Percentiles rank a stretch among this genome's conserved stretches.
Conservation (phyloP, 2,329 filamentous ascomycete genomes). For the Lecanicillium sp. region DNA sequence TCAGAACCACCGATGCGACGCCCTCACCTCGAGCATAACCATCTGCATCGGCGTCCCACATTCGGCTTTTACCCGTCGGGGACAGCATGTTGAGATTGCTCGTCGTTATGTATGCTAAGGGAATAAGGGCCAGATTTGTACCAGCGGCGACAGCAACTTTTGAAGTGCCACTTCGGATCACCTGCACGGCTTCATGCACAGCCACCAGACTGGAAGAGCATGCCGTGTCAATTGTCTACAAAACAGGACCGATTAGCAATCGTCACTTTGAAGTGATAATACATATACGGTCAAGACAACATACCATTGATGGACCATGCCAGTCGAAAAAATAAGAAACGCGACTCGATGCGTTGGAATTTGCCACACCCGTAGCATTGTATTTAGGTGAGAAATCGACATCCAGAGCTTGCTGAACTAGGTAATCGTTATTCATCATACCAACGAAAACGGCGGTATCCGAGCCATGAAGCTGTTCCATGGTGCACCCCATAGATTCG, state of each 20-base stretch:
- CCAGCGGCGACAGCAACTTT: conserved; percentile 33
- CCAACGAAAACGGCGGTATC: conserved; percentile 18
- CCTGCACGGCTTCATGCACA: conserved; percentile 22
- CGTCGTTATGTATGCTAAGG: conserved; percentile 12
- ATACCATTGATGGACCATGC: conserved; percentile 24
- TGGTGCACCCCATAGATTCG: conserved; percentile 17
- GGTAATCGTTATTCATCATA: conserved; percentile 14
- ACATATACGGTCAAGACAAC: no score
- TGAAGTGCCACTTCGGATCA: conserved; percentile 18
- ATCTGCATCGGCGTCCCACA: conserved; percentile 35
- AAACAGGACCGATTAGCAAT: no score
- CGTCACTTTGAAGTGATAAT: no score
- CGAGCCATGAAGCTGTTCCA: conserved; percentile 16
- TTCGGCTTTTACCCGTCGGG: conserved; percentile 22
- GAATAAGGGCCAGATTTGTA: conserved; percentile 14
- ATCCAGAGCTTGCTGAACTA: conserved; percentile 9
- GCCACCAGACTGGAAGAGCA: conserved; percentile 25
- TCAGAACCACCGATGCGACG: conserved; percentile 36
- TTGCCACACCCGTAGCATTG: conserved; percentile 19
- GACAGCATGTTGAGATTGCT: conserved; percentile 38
- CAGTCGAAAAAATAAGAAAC: conserved; percentile 34
- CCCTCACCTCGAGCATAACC: conserved; percentile 48
- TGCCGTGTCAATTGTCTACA: conserved; percentile 27
- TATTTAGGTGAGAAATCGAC: conserved; percentile 8
- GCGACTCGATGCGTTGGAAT: conserved; percentile 27